Evolutionary conservation across 257 asterid genomes (phyloP).

Genomic region (Echites panduratus): DNA sequence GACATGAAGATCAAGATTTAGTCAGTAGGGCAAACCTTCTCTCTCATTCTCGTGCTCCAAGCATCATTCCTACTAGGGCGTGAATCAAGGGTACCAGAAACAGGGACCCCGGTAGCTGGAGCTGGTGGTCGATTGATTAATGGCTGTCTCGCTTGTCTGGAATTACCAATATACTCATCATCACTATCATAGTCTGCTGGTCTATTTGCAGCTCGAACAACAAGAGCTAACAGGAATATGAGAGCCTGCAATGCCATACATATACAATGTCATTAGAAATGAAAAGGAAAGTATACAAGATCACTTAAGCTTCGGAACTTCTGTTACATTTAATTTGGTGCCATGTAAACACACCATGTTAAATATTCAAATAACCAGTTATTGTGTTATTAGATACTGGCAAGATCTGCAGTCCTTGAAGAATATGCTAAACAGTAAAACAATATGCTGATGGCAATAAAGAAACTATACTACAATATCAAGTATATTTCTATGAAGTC

Average conservation of each 20-base stretch:
- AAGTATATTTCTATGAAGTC: not conserved
- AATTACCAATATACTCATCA: constrained; percentile 72
- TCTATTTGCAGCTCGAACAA: constrained; percentile 80
- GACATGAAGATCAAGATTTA: not conserved
- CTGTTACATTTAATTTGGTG: not conserved
- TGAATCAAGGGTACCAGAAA: constrained; percentile 60
- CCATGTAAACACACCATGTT: not conserved
- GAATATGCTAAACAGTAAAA: not conserved
- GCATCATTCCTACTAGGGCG: constrained; percentile 96
- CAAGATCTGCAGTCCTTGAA: not conserved
- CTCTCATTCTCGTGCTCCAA: constrained; percentile 98
- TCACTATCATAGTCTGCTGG: constrained; percentile 96
- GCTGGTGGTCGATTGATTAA: constrained; percentile 54
- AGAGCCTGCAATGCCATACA: constrained; percentile 58
- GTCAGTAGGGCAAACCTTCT: constrained; percentile 48
- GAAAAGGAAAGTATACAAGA: not conserved
- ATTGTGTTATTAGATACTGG: not conserved
- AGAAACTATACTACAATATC: not conserved
- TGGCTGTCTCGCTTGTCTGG: constrained; percentile 90
- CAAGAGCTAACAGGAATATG: constrained; percentile 77
- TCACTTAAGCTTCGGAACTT: not conserved
- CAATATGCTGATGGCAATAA: not conserved
- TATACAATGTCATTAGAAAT: not conserved
- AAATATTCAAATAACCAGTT: not conserved
- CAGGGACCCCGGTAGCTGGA: constrained; percentile 78